Evolutionary conservation across 2,329 filamentous ascomycete species (phyloP), one percentile per base, ranked within the genome.

Genomic region (Hymenoscyphus infarciens): DNA sequence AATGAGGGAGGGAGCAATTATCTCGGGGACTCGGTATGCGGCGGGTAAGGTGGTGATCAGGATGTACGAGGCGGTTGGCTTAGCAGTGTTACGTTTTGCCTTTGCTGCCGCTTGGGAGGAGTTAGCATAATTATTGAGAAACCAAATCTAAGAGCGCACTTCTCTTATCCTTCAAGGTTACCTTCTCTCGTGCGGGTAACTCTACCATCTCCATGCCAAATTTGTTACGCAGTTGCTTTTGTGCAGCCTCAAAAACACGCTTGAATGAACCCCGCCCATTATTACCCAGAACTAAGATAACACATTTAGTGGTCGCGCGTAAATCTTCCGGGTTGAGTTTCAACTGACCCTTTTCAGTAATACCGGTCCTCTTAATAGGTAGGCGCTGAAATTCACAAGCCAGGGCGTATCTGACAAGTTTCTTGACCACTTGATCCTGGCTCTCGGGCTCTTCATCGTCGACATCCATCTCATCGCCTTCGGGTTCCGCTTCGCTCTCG

Each of bases 131-230:
- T 6, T 3, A 22, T 15, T 15, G n/a, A 56, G 16, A 64, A 25
- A 15, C 3, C 6, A 19, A 38, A 19, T 49, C 2, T 3, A 35
- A 31, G 22, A n/a, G 72, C 78, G 64, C 77, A 87, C 89, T 90
- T 81, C 90, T 87, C 70, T 91, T 85, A 73, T 96, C 90, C 63
- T 86, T 87, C 38, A 97, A 77, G 0, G 92, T 92, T 57, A 90
- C 83, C 75, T 92, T 96, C 72, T 97, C 94, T 71, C 84, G 85
- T 1, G 83, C 80, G 0, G 95, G 92, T 57, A 98, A 80, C 76
- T 97, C 93, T 3, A 86, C 82, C 81, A 99, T 84, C 74, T 93
- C 84, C 92, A 98, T 97, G n/a, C 95, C 95, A 76, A 97, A 98
- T 1, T 87, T 82, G 1, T 78, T 78, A 56, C 82, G 80, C 42